A percentile compares a stretch with the other conserved stretches of the same genome.
These are phyloP conservation scores for Neoboletus magnificus DNA, from an alignment of 768 basidiomycete species.

Conservation along the genomic window DNA sequence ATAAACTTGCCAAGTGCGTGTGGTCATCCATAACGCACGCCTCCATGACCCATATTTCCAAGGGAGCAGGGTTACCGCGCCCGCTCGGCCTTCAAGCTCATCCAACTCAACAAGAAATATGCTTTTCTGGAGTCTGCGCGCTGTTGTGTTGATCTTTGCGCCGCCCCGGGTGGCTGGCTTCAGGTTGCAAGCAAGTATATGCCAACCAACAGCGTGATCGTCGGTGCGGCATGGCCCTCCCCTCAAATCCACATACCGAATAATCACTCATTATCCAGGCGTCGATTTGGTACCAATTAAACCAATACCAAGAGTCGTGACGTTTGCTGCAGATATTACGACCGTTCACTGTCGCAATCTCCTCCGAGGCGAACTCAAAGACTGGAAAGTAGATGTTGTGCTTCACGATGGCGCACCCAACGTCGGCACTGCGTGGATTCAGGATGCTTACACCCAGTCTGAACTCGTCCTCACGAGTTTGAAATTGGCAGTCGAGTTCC, in stretches of 20 bases:
- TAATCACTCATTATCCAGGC: slow-evolving; percentile 43
- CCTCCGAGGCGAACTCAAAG: slow-evolving; percentile 85
- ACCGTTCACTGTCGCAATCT: slow-evolving; percentile 85
- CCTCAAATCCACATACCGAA: slow-evolving; percentile 7
- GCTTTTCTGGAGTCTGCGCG: slow-evolving; percentile 82
- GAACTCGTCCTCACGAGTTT: slow-evolving; percentile 95
- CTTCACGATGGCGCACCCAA: slow-evolving; percentile 99
- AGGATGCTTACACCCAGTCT: slow-evolving; percentile 96
- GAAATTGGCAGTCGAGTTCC: slow-evolving; percentile 93
- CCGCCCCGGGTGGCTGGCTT: slow-evolving; percentile 98
- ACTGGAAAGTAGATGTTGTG: slow-evolving; percentile 99
- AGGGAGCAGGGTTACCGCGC: slow-evolving; percentile 99
- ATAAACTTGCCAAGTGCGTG: slow-evolving; percentile 84
- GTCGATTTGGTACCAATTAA: slow-evolving; percentile 96
- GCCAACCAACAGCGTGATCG: slow-evolving; percentile 87
- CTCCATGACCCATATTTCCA: slow-evolving; percentile 9
- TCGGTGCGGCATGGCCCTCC: slow-evolving; percentile 52
- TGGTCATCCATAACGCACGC: slow-evolving; percentile 2
- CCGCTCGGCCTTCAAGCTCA: slow-evolving; percentile 98
- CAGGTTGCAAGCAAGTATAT: slow-evolving; percentile 98
- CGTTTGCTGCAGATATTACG: slow-evolving; percentile 94
- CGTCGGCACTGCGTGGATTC: slow-evolving; percentile 98
- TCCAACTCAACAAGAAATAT: slow-evolving; percentile 98
- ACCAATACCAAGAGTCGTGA: slow-evolving; percentile 88
- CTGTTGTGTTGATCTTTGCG: slow-evolving; percentile 97